Percentiles rank a stretch among this genome's conserved stretches.
These are phyloP conservation scores for Spergularia bocconei DNA, from an alignment of 148 eudicot species.

Conservation along the genomic window DNA sequence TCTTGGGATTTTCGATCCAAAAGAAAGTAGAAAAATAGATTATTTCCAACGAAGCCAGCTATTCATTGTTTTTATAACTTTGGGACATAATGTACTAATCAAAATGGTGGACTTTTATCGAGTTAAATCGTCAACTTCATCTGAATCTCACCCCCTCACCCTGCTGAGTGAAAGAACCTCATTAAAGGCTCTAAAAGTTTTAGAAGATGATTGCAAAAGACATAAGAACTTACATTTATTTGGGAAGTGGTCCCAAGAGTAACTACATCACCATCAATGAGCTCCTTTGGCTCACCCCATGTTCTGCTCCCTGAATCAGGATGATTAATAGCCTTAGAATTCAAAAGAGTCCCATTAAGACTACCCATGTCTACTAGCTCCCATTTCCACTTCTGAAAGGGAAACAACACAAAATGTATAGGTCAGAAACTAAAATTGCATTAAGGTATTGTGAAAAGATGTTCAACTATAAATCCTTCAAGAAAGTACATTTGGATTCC, in stretches of 20 bases:
- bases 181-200: not conserved
- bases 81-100: not conserved
- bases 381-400: constrained; percentile 79
- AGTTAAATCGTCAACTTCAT: not conserved
- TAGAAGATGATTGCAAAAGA: not conserved
- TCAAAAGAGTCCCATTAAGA: constrained; percentile 86
- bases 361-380: constrained; percentile 98
- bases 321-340: constrained; percentile 61
- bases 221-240: constrained; percentile 48
- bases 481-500: constrained; percentile 69
- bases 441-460: not conserved
- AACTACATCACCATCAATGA: constrained; percentile 70
- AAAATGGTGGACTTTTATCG: not conserved
- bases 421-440: constrained; percentile 6
- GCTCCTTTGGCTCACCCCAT: constrained; percentile 86
- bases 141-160: not conserved
- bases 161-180: not conserved
- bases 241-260: constrained; percentile 88
- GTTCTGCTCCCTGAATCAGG: constrained; percentile 76
- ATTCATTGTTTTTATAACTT: not conserved
- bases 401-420: constrained; percentile 1
- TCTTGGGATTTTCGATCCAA: too few relatives aligned
- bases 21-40: too few relatives aligned
- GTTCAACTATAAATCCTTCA: not conserved
- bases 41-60: not conserved